These are phyloP conservation scores for Monosporascus sp. DNA, from an alignment of 2,329 filamentous ascomycete genomes.

Conservation along the genomic window DNA sequence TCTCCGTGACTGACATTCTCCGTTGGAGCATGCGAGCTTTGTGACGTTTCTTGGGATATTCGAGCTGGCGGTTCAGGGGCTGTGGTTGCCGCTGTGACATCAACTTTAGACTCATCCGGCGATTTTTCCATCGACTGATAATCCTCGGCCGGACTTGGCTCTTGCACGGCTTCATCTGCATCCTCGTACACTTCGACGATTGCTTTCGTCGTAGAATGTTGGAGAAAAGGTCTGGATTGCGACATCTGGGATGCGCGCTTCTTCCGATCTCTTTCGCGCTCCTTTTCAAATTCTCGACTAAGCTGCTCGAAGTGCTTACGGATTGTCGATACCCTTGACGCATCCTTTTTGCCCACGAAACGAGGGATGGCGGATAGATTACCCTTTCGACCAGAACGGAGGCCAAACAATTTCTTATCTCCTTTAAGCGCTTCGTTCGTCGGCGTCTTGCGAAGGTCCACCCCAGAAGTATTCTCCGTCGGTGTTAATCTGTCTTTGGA, in stretches of 20 bases:
- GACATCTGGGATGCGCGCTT: constrained; percentile 73
- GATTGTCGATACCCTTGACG: constrained; percentile 81
- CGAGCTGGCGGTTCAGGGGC: constrained; percentile 5
- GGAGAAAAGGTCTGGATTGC: constrained; percentile 72
- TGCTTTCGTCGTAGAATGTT: constrained; percentile 87
- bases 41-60: constrained; percentile 6
- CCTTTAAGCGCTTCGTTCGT: constrained; percentile 40
- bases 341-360: constrained; percentile 70
- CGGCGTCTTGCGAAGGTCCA: constrained; percentile 27
- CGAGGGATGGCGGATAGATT: constrained; percentile 79
- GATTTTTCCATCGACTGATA: constrained; percentile 39
- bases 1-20: constrained; percentile 22
- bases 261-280: constrained; percentile 79
- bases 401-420: constrained; percentile 64
- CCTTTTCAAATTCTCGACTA: constrained; percentile 93
- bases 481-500: constrained; percentile 16
- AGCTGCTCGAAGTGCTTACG: constrained; percentile 96
- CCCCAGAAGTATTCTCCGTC: constrained; percentile 20
- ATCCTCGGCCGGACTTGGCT: constrained; percentile 64
- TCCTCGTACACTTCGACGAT: constrained; percentile 95
- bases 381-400: constrained; percentile 63
- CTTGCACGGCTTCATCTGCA: constrained; percentile 86
- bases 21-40: constrained; percentile 14
- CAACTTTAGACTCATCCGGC: constrained; percentile 26
- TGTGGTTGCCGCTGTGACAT: constrained; percentile 13